These are phyloP conservation scores for Trichothecium sympodiale DNA, from an alignment of 2,329 filamentous ascomycete genomes.

Conservation along the genomic window DNA sequence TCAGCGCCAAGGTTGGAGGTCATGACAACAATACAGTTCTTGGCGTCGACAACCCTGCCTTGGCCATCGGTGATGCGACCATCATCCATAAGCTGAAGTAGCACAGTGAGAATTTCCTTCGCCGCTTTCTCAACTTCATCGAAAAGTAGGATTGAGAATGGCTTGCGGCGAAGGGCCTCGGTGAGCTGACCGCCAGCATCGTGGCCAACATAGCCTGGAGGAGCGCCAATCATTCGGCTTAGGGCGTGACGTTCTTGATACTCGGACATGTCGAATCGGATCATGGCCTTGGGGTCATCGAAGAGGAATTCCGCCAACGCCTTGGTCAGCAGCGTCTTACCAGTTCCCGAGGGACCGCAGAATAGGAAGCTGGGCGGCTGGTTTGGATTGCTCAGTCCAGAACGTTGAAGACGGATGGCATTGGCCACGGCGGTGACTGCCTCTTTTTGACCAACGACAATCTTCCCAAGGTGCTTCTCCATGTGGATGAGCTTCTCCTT, in stretches of 20 bases:
- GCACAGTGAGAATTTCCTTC: constrained; percentile 91
- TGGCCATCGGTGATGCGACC: constrained; percentile 97
- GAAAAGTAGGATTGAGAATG: constrained; percentile 95
- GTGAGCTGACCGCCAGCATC: constrained; percentile 94
- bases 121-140: constrained; percentile 98
- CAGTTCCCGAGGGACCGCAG: constrained; percentile 95
- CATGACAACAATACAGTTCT: constrained; percentile 99
- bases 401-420: constrained; percentile 88
- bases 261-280: constrained; percentile 98
- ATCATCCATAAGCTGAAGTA: constrained; percentile 99
- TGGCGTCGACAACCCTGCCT: constrained; percentile 86
- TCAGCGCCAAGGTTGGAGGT: constrained; percentile 96
- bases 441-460: constrained; percentile 90
- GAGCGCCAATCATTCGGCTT: constrained; percentile 94
- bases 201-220: constrained; percentile 93
- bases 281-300: constrained; percentile 95
- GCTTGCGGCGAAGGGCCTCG: constrained; percentile 82
- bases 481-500: constrained; percentile 98
- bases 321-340: constrained; percentile 95
- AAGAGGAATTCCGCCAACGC: constrained; percentile 96
- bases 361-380: constrained; percentile 97
- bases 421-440: constrained; percentile 90
- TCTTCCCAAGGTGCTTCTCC: constrained; percentile 73
- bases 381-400: constrained; percentile 89
- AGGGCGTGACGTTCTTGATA: constrained; percentile 96